phyloP scores from a whole-genome alignment of 2,329 filamentous ascomycete species.

The Fusarium sp. region DNA sequence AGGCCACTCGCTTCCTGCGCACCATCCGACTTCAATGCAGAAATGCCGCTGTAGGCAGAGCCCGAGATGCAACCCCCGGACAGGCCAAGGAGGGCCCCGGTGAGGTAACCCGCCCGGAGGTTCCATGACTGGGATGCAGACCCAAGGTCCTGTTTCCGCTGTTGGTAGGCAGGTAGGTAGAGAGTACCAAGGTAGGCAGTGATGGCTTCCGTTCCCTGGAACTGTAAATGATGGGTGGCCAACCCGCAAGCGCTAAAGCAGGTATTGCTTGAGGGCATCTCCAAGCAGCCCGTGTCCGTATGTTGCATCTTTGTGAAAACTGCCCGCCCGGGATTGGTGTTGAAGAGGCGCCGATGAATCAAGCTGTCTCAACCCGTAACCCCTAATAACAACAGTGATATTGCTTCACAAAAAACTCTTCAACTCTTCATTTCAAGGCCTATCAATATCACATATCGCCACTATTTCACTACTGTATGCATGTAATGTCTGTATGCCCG shows the following conservation, averaged over 20 bases:
- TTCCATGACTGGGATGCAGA: conserved; percentile 37
- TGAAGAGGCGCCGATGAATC: conserved; percentile 3
- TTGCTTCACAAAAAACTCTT: neutral
- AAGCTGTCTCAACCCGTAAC: conserved; percentile 15
- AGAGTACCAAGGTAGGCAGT: conserved; percentile 1
- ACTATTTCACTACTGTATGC: conserved; percentile 45
- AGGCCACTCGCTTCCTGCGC: conserved; percentile 10
- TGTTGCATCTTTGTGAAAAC: no score
- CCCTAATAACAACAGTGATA: conserved; percentile 12
- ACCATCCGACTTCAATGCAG: conserved; percentile 32
- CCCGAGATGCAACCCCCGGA: conserved; percentile 44
- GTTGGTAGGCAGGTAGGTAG: conserved; percentile 19
- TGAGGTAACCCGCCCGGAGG: conserved; percentile 41
- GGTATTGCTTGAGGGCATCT: neutral
- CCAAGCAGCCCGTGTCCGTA: no score
- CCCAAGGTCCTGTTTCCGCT: conserved; percentile 34
- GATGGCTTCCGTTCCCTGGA: conserved; percentile 35
- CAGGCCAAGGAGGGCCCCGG: conserved; percentile 42
- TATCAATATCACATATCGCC: conserved; percentile 37
- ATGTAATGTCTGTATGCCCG: conserved; percentile 41
- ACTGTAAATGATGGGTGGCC: conserved; percentile 46
- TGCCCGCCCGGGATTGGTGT: neutral
- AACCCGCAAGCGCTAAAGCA: conserved; percentile 43
- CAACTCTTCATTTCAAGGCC: conserved; percentile 17
- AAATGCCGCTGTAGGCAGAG: conserved; percentile 43